phyloP scores from a whole-genome alignment of 2,329 filamentous ascomycete species.

The Colletotrichum sp. region DNA sequence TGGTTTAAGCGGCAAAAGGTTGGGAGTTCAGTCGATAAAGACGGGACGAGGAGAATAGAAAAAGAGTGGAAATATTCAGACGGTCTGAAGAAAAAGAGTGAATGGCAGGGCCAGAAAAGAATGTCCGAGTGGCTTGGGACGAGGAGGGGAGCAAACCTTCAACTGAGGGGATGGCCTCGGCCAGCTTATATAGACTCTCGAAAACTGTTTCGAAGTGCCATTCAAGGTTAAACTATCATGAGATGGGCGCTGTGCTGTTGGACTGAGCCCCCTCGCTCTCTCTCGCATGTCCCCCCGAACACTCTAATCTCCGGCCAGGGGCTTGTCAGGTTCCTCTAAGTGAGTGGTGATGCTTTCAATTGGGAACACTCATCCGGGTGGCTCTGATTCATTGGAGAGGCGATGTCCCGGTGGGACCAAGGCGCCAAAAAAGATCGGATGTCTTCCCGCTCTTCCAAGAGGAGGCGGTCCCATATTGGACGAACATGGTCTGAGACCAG shows the following conservation, averaged over 20 bases:
- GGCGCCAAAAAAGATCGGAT: neutral
- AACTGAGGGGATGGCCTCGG: neutral
- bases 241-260: neutral
- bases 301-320: neutral
- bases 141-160: neutral
- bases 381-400: neutral
- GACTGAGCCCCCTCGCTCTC: neutral
- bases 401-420: neutral
- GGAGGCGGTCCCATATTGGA: neutral
- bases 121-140: neutral
- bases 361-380: neutral
- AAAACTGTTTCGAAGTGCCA: neutral
- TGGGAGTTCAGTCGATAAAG: neutral
- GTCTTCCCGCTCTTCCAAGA: neutral
- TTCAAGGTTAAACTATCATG: conserved; percentile 6
- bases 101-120: neutral
- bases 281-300: neutral
- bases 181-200: conserved; percentile 14
- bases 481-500: neutral
- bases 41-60: neutral
- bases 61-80: neutral
- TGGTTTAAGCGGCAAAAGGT: neutral
- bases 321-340: neutral
- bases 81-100: neutral
- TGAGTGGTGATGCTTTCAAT: neutral